A percentile compares a stretch with the other conserved stretches of the same genome.
phyloP scores from a whole-genome alignment of 768 basidiomycete species.

The Tylopilus intermedius region DNA sequence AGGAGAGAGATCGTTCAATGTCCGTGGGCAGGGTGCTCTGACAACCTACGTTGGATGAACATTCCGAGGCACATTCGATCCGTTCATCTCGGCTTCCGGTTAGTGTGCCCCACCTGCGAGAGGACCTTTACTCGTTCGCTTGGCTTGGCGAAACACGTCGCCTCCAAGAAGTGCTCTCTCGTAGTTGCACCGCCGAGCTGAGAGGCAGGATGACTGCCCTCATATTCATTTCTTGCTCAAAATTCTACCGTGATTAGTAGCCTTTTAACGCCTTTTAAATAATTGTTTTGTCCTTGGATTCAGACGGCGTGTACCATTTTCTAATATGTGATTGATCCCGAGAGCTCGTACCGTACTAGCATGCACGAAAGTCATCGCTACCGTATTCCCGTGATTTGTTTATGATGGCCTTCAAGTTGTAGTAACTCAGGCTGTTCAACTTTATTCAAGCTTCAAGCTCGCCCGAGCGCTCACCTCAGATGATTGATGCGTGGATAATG shows the following conservation, averaged over 20 bases:
- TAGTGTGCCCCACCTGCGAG: slow-evolving; percentile 7
- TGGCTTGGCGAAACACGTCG: slow-evolving; percentile 9
- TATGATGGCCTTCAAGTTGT: no score
- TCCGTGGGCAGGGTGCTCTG: slow-evolving; percentile 6
- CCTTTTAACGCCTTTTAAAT: background rate
- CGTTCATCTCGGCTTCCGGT: slow-evolving; percentile 7
- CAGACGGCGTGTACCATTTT: background rate
- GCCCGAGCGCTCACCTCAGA: no score
- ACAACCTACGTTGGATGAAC: slow-evolving; percentile 8
- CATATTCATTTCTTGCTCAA: background rate
- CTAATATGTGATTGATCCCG: background rate
- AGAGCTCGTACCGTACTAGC: background rate
- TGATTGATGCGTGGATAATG: no score
- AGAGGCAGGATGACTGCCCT: background rate
- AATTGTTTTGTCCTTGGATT: background rate
- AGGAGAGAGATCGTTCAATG: slow-evolving; percentile 1
- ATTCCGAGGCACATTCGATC: slow-evolving; percentile 10
- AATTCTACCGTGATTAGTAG: background rate
- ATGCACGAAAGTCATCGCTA: background rate
- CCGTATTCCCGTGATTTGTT: no score
- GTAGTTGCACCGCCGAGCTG: background rate
- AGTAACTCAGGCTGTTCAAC: no score
- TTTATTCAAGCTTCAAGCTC: no score
- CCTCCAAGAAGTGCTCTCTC: slow-evolving; percentile 7
- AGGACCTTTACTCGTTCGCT: slow-evolving; percentile 10